phyloP scores from a whole-genome alignment of 2,329 filamentous ascomycete genomes.

The Fusarium redolens region DNA sequence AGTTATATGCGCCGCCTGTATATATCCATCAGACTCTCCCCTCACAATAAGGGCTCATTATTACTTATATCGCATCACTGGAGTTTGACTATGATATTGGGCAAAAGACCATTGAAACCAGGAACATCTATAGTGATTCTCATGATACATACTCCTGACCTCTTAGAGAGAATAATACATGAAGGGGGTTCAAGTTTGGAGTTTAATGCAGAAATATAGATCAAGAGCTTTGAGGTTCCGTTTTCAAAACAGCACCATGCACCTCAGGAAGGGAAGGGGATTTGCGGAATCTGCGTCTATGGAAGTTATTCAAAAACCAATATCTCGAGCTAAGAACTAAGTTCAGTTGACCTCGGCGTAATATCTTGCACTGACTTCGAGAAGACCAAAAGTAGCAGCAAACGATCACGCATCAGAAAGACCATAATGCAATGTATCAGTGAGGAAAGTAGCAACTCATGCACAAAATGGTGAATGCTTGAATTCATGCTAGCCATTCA shows the following conservation, averaged over 20 bases:
- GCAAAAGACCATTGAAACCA: too few relatives aligned
- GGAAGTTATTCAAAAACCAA: not conserved
- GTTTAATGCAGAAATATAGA: too few relatives aligned
- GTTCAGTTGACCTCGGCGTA: too few relatives aligned
- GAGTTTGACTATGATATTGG: too few relatives aligned
- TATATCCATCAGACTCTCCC: not conserved
- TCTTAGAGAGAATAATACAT: too few relatives aligned
- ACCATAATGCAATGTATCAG: not conserved
- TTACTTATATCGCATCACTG: not conserved
- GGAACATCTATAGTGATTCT: too few relatives aligned
- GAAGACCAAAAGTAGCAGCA: not conserved
- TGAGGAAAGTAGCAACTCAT: not conserved
- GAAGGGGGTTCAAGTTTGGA: too few relatives aligned
- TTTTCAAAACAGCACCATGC: too few relatives aligned
- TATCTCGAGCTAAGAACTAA: too few relatives aligned
- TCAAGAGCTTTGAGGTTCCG: too few relatives aligned
- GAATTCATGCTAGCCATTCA: not conserved
- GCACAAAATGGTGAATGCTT: not conserved
- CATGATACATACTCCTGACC: too few relatives aligned
- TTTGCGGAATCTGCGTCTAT: not conserved
- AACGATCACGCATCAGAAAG: not conserved
- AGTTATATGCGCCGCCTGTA: not conserved
- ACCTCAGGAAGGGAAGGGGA: not conserved
- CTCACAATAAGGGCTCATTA: not conserved
- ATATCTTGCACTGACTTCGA: too few relatives aligned